Base-by-base conservation (phyloP, 2,329 filamentous ascomycete genomes). In the Eutypella sp. region DNA sequence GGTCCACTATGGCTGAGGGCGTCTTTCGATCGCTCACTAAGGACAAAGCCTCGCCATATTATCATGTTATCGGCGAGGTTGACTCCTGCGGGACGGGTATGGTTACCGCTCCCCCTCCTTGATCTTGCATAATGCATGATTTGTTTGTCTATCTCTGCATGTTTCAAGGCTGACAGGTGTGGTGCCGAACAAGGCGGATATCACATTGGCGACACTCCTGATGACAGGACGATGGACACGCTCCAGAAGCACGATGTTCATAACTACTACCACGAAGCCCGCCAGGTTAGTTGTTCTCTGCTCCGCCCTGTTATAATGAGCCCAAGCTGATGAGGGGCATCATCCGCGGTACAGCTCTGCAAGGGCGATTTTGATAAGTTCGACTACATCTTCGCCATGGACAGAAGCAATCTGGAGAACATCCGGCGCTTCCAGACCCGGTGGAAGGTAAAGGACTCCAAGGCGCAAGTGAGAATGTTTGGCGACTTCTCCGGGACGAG, bases 301-400 rank as follows among this genome's bases (percentile, higher is more conserved):
- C n/a, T 5, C 13, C 5, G 6, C 5, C 10, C 27, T n/a, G 20
- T 18, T 11, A 8, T 19, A 16, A 23, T 40, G 31, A 39, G 27
- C 27, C 22, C 4, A 1, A 37, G 15, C 6, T 22, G 27, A 45
- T 45, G 18, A 50, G 38, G 18, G n/a, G n/a, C 15, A 24, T 20
- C 4, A 18, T 34, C 20, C 2, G n/a, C n/a, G n/a, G n/a, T 42
- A 38, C 46, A 81, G 77, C 65, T 84, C 41, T 68, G 70, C 4
- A 67, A 74, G 1, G 76, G 78, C 42, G 93, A 99, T 67, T 95
- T 97, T 58, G 72, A 82, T 46, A 75, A 78, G 15, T 97, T 96
- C 61, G 89, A 97, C 67, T 97, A 95, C 68, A 83, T 99, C 49
- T 83, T 99, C 47, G 91, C 88, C 49, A 99, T 99, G 93, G 93